Conservation (phyloP, 2,329 filamentous ascomycete genomes). For the Beauveria scarabaeidicola region DNA sequence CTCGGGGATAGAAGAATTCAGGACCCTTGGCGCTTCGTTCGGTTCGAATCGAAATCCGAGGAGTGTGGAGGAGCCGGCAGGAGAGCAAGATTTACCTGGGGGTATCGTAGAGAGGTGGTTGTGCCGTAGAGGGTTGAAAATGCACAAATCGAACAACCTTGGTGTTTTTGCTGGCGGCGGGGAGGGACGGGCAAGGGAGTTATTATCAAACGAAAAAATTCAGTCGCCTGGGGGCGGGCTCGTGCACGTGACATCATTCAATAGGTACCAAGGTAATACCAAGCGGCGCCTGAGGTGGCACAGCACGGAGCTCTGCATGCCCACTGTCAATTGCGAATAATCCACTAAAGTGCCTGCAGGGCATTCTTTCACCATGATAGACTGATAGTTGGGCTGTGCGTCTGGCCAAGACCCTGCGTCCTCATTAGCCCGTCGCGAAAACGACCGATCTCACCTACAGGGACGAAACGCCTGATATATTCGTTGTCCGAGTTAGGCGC, state of each 20-base stretch:
- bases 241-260: conserved; percentile 26
- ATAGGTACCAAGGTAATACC: neutral
- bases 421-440: neutral
- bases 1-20: neutral
- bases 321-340: neutral
- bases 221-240: conserved; percentile 26
- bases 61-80: conserved; percentile 14
- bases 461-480: neutral
- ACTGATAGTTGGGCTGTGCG: neutral
- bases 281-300: neutral
- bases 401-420: neutral
- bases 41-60: conserved; percentile 5
- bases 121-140: conserved; percentile 27
- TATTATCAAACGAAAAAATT: conserved; percentile 34
- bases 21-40: neutral
- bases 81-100: conserved; percentile 4
- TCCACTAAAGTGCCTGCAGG: neutral
- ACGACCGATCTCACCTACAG: no score
- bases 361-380: neutral
- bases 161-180: conserved; percentile 35
- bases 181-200: conserved; percentile 29
- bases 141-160: conserved; percentile 26
- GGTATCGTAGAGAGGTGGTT: conserved; percentile 17
- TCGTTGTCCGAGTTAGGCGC: neutral
- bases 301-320: no score